A percentile compares a stretch with the other conserved stretches of the same genome.
phyloP scores from a whole-genome alignment of 257 asterid species.

The Gentiana straminea region DNA sequence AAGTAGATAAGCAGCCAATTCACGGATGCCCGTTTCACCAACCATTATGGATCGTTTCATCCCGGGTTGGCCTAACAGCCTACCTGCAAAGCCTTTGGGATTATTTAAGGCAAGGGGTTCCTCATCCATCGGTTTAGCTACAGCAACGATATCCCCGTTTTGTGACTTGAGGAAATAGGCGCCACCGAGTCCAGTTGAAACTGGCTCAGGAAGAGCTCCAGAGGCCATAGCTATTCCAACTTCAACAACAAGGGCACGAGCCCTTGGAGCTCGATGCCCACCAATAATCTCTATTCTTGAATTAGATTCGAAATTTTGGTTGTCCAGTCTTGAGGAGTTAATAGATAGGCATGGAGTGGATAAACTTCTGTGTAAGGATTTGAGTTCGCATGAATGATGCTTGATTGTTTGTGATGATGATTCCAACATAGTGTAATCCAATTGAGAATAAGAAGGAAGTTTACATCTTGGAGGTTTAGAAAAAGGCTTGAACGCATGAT shows the following conservation, averaged over 20 bases:
- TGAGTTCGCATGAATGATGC: conserved; percentile 25
- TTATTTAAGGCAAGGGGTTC: conserved; percentile 91
- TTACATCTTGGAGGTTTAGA: conserved; percentile 76
- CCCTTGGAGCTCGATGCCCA: conserved; percentile 58
- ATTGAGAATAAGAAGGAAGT: conserved; percentile 78
- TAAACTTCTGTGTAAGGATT: conserved; percentile 62
- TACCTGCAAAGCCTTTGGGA: conserved; percentile 81
- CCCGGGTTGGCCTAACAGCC: conserved; percentile 89
- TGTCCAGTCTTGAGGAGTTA: conserved; percentile 20
- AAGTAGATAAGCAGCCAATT: conserved; percentile 86
- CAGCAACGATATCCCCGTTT: conserved; percentile 58
- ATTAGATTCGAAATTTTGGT: conserved; percentile 24
- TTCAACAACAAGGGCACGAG: conserved; percentile 64
- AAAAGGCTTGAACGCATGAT: conserved; percentile 77
- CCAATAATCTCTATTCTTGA: conserved; percentile 66
- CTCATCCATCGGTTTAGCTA: conserved; percentile 91
- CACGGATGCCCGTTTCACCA: conserved; percentile 88
- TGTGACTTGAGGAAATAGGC: conserved; percentile 62
- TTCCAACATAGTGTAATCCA: conserved; percentile 62
- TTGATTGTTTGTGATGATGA: conserved; percentile 34
- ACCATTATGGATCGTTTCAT: conserved; percentile 77
- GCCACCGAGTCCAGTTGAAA: conserved; percentile 85
- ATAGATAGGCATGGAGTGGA: conserved; percentile 84
- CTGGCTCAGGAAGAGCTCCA: conserved; percentile 68
- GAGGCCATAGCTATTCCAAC: conserved; percentile 85